Base-by-base conservation (phyloP, 305 asterid genomes). In the Stenogyne calaminthoides region DNA sequence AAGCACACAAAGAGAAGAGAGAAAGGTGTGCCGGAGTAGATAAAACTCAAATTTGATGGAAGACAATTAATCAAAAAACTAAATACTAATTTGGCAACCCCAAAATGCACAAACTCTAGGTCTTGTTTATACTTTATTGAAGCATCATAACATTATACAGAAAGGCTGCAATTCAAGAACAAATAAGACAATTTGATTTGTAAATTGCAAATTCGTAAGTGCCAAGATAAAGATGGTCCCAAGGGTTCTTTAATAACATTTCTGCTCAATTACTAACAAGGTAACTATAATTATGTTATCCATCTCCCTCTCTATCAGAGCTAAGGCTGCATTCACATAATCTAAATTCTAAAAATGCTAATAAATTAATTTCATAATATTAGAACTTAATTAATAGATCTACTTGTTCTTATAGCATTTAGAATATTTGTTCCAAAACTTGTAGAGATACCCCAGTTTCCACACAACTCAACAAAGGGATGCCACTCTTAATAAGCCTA, bases 401-500 rank as follows among this genome's bases (percentile, higher is more conserved):
- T 29, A 3, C 34, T 12, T 57, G 52, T 8, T 2, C 16, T 27
- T 59, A 75, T 47, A 75, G 57, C 20, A 22, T 22, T 68, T 14
- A 39, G 22, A 54, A 19, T 36, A 47, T 11, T 4, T 67, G 44
- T 27, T 29, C 52, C 19, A 44, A 49, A 47, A 68, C 47, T 32
- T n/a, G 46, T 64, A 42, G 19, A 56, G 55, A 59, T 12, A 46
- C 11, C 7, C 34, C 3, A 66, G 59, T 29, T 61, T 34, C 19
- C 44, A 55, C 47, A 40, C 32, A 62, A 54, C 74, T 62, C 52
- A 77, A 46, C 36, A 18, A 62, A 54, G n/a, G n/a, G n/a, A n/a
- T n/a, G 58, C 20, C 73, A 32, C 68, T 37, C 70, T 62, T 34
- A 16, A 64, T 59, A 27, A 68, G 47, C 40, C 58, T 25, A 34